Conservation (phyloP, 805 yeast species). For the Jamesozyma jinghongensis region DNA sequence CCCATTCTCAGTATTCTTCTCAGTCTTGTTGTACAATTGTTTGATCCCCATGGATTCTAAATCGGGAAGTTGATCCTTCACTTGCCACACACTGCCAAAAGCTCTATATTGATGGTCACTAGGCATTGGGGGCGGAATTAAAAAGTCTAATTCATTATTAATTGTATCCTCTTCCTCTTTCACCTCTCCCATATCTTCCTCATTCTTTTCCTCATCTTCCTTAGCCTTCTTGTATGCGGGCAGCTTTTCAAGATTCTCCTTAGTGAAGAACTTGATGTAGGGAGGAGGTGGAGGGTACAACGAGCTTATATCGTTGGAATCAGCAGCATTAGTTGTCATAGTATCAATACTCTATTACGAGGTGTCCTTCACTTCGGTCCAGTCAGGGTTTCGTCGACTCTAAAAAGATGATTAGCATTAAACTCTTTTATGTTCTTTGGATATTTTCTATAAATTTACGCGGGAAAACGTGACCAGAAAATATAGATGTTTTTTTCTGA, state of each 20-base stretch:
- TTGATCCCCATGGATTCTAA: conserved; percentile 67
- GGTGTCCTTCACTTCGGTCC: no score
- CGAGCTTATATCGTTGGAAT: conserved; percentile 42
- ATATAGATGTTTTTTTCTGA: no score
- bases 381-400: no score
- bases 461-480: no score
- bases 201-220: conserved; percentile 11
- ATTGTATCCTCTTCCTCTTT: conserved; percentile 31
- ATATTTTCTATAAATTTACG: no score
- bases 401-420: no score
- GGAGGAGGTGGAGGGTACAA: conserved; percentile 95
- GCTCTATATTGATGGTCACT: conserved; percentile 62
- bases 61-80: conserved; percentile 63
- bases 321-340: not conserved
- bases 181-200: conserved; percentile 27
- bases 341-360: no score
- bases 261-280: conserved; percentile 62
- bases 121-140: conserved; percentile 60
- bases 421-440: no score
- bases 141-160: conserved; percentile 35
- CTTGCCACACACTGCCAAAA: conserved; percentile 86
- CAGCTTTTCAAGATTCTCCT: conserved; percentile 48
- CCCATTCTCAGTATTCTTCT: not conserved
- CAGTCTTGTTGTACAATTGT: conserved; percentile 49
- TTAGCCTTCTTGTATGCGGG: conserved; percentile 17